Evolutionary conservation across 2,329 filamentous ascomycete species (phyloP), one percentile per base, ranked within the genome.

Genomic region (Arthrobotrys musiformis): DNA sequence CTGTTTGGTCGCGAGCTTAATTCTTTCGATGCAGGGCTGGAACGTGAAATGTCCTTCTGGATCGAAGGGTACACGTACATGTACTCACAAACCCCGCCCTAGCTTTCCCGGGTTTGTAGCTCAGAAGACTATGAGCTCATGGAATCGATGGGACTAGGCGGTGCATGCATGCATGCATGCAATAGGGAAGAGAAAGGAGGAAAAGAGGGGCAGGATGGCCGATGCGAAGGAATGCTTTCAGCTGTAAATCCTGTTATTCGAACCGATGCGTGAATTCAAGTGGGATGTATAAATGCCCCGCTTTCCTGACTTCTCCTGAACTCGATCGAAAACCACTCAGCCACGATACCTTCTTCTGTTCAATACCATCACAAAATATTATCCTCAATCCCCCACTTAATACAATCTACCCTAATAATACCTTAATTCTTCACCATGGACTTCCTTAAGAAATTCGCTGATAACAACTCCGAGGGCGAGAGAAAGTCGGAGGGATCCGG

Each of bases 391-490:
- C n/a, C 11, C 33, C 17, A 40, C 33, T 40, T 58, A 40, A 26
- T 58, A 17, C 33, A 24, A n/a, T 6, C 8, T 24, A 26, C n/a
- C 26, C n/a, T 42, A 42, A 26, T 60, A 35, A 50, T 13, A 68
- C 15, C 46, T n/a, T 52, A 44, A 26, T 60, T 44, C 26, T 6
- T 50, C 44, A 54, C 37, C 17, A 89, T 89, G 87, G 87, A 89
- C 81, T 87, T 86, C 81, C 80, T 89, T 82, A 89, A 88, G 81
- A 87, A 86, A 73, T 70, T 87, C 70, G 81, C 85, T 64, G 83
- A 85, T 66, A 82, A 84, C 78, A 85, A 54, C 81, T 84, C 37
- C 83, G 74, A 69, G 56, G 78, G 68, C 63, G 67, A 77, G 58
- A 50, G 77, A 56, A 63, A 68, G 33, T 69, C 75, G 30, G 52